Percentiles rank a stretch among this genome's conserved stretches.
These are phyloP conservation scores for Fusarium domesticum DNA, from an alignment of 2,329 filamentous ascomycete genomes.

Conservation along the genomic window DNA sequence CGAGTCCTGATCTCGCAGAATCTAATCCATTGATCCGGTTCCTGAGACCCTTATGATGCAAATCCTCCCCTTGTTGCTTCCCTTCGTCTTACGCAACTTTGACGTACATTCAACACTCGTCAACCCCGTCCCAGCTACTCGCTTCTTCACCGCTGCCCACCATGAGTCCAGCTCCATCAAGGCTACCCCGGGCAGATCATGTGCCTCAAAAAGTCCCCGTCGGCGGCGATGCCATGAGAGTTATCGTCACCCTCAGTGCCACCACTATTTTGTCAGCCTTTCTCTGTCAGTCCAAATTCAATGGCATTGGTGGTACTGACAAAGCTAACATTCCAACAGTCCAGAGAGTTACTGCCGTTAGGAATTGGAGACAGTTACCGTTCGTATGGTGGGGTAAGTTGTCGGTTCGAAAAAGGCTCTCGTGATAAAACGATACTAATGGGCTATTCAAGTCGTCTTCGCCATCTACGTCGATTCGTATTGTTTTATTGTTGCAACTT, in stretches of 20 bases:
- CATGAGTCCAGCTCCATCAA: slow-evolving; percentile 12
- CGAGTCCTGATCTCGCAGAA: background rate
- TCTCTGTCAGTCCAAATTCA: slow-evolving; percentile 32
- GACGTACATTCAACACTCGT: background rate
- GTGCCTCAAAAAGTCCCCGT: slow-evolving; percentile 30
- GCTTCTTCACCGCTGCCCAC: background rate
- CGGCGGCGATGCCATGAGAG: slow-evolving; percentile 35
- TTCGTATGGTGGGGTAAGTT: slow-evolving; percentile 44
- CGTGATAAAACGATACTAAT: background rate
- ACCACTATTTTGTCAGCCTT: slow-evolving; percentile 37
- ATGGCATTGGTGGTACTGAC: background rate
- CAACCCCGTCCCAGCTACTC: too few species aligned
- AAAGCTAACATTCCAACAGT: slow-evolving; percentile 23
- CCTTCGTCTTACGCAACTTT: too few species aligned
- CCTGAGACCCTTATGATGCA: too few species aligned
- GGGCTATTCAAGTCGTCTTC: slow-evolving; percentile 49
- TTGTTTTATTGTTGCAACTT: slow-evolving; percentile 56
- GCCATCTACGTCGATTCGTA: slow-evolving; percentile 60
- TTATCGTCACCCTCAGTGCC: slow-evolving; percentile 36
- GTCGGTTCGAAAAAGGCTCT: background rate
- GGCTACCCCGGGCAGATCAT: slow-evolving; percentile 9
- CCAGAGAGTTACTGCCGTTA: slow-evolving; percentile 38
- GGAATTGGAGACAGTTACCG: slow-evolving; percentile 40
- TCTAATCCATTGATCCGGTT: too few species aligned
- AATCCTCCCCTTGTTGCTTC: too few species aligned